Evolutionary conservation across 345 rosid genomes (phyloP), one percentile per base, ranked within the genome.

Genomic region (Linum trigynum): DNA sequence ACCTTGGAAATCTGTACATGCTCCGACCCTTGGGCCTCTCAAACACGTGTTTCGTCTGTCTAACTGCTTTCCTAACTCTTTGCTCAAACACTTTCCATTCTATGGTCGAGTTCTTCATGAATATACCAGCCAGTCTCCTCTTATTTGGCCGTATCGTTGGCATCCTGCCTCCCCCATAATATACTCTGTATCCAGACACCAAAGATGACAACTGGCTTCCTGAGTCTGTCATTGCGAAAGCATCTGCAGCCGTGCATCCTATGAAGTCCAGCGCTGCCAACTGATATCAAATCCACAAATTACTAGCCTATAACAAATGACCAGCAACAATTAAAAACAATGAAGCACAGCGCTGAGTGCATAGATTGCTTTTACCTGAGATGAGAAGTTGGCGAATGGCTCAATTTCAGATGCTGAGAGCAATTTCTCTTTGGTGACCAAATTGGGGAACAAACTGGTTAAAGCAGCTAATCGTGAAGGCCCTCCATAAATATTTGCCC

Each of bases 221-320:
- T 0, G 97, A 90, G 76, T 90, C 99, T 1, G 99, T 88, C 99
- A 94, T 90, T 32, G 97, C 92, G 77, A 94, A 94, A 65, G 95
- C 95, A 74, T 88, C 83, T 0, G 97, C 74, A 39, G 96, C 89
- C 2, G 89, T 77, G 76, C 99, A 90, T 4, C 74, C 90, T 53
- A 94, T 88, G 74, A 86, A 94, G 83, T 94, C 99, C 75, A 94
- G 78, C n/a, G 89, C 96, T 36, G 97, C 95, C 62, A 90, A 79
- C 97, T 94, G 69, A 23, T 8, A 45, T 14, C 51, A 45, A 9
- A 45, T 45, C 51, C 79, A 84, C 41, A 70, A 48, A 14, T 35
- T 39, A 64, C 5, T 59, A 37, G 59, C 36, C 67, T 36, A 41
- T 56, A 43, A 69, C n/a, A 9, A 43, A 39, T 1, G 23, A 42